These are phyloP conservation scores for Clathrus columnatus DNA, from an alignment of 768 basidiomycete species.

Conservation along the genomic window DNA sequence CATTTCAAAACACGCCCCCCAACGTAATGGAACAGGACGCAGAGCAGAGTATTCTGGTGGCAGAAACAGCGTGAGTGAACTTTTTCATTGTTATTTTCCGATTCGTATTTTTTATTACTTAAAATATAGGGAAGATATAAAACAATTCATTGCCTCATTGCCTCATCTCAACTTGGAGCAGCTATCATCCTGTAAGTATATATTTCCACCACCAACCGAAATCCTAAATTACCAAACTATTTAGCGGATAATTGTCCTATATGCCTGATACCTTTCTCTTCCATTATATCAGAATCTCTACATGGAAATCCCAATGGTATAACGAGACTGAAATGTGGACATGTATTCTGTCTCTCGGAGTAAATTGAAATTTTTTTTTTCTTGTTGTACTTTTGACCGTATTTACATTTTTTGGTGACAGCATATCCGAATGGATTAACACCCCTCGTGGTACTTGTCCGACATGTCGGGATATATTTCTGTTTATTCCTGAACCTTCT, in stretches of 20 bases:
- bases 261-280: conserved; percentile 46
- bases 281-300: conserved; percentile 28
- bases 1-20: neutral
- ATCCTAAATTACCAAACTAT: neutral
- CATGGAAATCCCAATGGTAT: conserved; percentile 30
- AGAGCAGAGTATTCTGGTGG: neutral
- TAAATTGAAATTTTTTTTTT: conserved; percentile 24
- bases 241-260: conserved; percentile 51
- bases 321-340: conserved; percentile 55
- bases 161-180: neutral
- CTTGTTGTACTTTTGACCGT: neutral
- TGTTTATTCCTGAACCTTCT: conserved; percentile 44
- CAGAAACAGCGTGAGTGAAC: neutral
- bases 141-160: neutral
- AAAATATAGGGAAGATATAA: neutral
- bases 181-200: neutral
- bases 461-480: conserved; percentile 52
- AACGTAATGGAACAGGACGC: neutral
- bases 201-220: neutral
- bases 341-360: conserved; percentile 63
- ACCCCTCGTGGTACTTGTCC: conserved; percentile 61
- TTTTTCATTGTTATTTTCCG: too few relatives aligned
- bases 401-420: conserved; percentile 17
- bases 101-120: too few relatives aligned
- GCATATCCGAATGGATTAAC: conserved; percentile 60